phyloP scores from a whole-genome alignment of 352 stramenopile species.

The Pythium biforme region DNA sequence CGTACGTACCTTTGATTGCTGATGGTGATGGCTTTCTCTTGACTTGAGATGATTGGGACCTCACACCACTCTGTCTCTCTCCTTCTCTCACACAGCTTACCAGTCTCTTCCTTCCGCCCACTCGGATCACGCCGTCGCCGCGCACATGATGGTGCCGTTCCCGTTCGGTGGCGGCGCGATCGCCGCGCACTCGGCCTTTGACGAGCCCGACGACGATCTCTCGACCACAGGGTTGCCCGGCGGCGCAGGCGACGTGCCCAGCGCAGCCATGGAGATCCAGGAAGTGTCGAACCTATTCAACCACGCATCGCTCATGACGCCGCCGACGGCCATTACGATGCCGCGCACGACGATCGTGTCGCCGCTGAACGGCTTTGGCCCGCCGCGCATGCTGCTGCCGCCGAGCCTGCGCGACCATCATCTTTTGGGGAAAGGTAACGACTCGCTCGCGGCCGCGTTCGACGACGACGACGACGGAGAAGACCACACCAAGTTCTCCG shows the following conservation, averaged over 20 bases:
- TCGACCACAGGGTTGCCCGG: conserved; percentile 9
- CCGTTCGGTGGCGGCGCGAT: conserved; percentile 8
- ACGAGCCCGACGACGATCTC: conserved; percentile 24
- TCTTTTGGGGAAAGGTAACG: not conserved
- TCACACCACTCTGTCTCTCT: not conserved
- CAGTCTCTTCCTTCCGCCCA: conserved; percentile 8
- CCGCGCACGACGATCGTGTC: conserved; percentile 29
- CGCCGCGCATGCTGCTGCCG: conserved; percentile 20
- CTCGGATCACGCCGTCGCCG: not conserved
- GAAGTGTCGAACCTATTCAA: conserved; percentile 26
- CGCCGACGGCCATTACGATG: conserved; percentile 23
- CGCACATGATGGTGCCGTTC: conserved; percentile 29
- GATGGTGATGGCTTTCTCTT: conserved; percentile 4
- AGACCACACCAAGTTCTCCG: conserved; percentile 46
- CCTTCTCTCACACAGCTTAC: conserved; percentile 11
- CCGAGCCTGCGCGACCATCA: conserved; percentile 9
- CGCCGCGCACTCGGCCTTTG: conserved; percentile 11
- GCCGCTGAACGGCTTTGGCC: conserved; percentile 21
- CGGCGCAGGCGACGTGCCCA: not conserved
- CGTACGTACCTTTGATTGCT: conserved; percentile 16
- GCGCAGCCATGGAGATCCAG: conserved; percentile 22
- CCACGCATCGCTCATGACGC: conserved; percentile 29
- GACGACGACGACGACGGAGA: conserved; percentile 22
- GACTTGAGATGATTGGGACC: not conserved
- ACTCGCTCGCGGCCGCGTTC: conserved; percentile 18